These are phyloP conservation scores for Penicillium sp. DNA, from an alignment of 2,329 filamentous ascomycete species.

Conservation along the genomic window DNA sequence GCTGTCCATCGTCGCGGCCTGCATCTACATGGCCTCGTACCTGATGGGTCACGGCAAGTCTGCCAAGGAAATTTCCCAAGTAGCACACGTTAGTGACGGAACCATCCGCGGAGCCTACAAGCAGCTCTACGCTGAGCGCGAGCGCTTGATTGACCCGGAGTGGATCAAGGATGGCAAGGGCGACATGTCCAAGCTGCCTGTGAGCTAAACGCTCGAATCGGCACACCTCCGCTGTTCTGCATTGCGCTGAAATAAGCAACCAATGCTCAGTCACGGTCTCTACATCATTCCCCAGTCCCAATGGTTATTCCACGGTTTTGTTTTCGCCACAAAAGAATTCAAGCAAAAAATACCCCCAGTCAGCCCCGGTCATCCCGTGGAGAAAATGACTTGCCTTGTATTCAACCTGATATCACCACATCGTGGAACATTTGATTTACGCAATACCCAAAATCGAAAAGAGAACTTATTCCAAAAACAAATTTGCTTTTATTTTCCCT, in stretches of 20 bases:
- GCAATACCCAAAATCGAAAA: neutral
- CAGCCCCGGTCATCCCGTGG: neutral
- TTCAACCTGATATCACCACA: neutral
- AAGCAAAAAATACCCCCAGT: neutral
- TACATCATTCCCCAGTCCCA: neutral
- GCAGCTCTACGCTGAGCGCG: conserved; percentile 71
- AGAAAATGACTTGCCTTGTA: neutral
- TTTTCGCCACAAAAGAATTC: neutral
- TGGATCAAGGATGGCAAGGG: conserved; percentile 72
- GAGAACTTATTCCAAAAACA: neutral
- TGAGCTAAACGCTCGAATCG: conserved; percentile 32
- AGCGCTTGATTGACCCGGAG: conserved; percentile 70
- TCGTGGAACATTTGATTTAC: neutral
- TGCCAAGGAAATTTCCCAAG: conserved; percentile 80
- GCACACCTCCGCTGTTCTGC: neutral
- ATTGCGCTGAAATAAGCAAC: neutral
- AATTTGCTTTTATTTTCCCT: neutral
- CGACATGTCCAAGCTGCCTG: conserved; percentile 68
- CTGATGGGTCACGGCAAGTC: conserved; percentile 75
- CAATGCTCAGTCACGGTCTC: neutral
- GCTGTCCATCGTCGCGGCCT: conserved; percentile 87
- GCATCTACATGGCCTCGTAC: conserved; percentile 93
- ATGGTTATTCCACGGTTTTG: neutral
- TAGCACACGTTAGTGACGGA: conserved; percentile 90
- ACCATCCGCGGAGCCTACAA: conserved; percentile 97